phyloP scores from a whole-genome alignment of 1,139 yeast species.

The Taiozyma sp. region DNA sequence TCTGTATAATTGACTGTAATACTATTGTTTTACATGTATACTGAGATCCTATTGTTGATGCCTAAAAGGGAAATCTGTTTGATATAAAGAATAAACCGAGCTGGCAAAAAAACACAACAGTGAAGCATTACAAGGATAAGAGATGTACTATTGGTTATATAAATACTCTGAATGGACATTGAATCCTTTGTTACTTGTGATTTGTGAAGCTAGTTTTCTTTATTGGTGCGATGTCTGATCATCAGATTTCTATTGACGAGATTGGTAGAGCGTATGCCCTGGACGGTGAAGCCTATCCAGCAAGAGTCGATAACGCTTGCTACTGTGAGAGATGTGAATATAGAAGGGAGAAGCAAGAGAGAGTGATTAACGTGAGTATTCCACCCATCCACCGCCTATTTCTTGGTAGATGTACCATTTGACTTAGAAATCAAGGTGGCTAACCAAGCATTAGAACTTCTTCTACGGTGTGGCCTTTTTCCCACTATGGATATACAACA shows the following conservation, averaged over 20 bases:
- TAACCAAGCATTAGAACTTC: slow-evolving; percentile 11
- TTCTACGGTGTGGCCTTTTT: slow-evolving; percentile 16
- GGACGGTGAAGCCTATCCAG: not conserved
- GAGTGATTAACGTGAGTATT: slow-evolving; percentile 15
- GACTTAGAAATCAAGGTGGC: not conserved
- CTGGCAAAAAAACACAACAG: not conserved
- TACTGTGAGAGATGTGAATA: slow-evolving; percentile 18
- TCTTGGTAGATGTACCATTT: no score
- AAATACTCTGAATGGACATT: not conserved
- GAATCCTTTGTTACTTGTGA: not conserved
- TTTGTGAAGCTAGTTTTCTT: not conserved
- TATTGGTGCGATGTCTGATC: not conserved
- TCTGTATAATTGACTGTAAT: not conserved
- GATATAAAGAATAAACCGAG: not conserved
- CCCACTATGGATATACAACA: slow-evolving; percentile 17
- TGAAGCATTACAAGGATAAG: not conserved
- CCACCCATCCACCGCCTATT: no score
- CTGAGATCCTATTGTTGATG: slow-evolving; percentile 10
- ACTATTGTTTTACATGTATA: not conserved
- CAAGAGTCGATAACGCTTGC: slow-evolving; percentile 12
- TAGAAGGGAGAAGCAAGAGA: slow-evolving; percentile 7
- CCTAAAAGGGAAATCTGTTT: slow-evolving; percentile 14
- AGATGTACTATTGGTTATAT: not conserved
- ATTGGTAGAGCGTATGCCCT: not conserved
- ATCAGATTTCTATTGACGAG: not conserved